A percentile compares a stretch with the other conserved stretches of the same genome.
Conservation (phyloP, 2,329 filamentous ascomycete species). For the Penicillium sclerotigenum region DNA sequence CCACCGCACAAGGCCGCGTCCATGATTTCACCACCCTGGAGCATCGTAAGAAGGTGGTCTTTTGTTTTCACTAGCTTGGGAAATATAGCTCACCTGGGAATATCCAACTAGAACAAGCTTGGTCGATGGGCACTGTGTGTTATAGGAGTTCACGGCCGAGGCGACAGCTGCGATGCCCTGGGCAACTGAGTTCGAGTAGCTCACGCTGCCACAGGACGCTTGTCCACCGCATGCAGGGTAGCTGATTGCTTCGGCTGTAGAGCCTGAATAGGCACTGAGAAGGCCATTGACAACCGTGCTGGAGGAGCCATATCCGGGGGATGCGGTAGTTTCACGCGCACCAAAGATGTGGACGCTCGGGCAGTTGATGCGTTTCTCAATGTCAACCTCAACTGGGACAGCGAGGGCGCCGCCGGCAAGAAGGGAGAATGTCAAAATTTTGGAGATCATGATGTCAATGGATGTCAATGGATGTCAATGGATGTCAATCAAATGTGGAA, state of each 20-base stretch:
- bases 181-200: constrained; percentile 58
- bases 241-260: constrained; percentile 54
- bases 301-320: constrained; percentile 52
- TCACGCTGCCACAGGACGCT: constrained; percentile 55
- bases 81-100: constrained; percentile 50
- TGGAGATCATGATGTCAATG: constrained; percentile 4
- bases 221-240: constrained; percentile 65
- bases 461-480: background rate
- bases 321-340: constrained; percentile 50
- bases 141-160: constrained; percentile 57
- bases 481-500: background rate
- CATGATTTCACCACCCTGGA: constrained; percentile 60
- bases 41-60: background rate
- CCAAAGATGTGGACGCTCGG: constrained; percentile 51
- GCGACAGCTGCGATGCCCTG: constrained; percentile 59
- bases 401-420: constrained; percentile 7
- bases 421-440: constrained; percentile 4
- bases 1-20: constrained; percentile 62
- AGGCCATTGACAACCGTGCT: constrained; percentile 52
- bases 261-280: constrained; percentile 47
- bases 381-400: constrained; percentile 6
- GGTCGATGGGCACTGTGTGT: constrained; percentile 55
- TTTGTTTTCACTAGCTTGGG: background rate
- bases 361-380: constrained; percentile 32
- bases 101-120: constrained; percentile 62